Evolutionary conservation across 1,284 basidiomycete species (phyloP).

Genomic region (Pseudozyma flocculosa): DNA sequence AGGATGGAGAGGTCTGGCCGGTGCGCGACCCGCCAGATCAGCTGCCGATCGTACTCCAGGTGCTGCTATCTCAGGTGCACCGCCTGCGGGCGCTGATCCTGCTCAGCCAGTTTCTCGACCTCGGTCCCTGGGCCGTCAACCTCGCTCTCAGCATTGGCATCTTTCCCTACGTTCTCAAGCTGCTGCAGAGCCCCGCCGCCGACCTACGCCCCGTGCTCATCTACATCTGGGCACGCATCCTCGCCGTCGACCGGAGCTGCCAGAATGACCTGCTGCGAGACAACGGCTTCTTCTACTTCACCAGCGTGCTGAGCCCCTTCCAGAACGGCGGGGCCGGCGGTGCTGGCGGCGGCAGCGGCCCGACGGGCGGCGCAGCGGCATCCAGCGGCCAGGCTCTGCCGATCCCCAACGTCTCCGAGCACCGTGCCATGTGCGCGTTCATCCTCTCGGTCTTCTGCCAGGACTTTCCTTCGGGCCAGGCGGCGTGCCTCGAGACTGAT

Average conservation of each 20-base stretch:
- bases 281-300: constrained; percentile 57
- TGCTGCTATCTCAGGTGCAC: constrained; percentile 92
- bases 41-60: constrained; percentile 94
- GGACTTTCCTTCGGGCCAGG: constrained; percentile 82
- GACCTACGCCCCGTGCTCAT: constrained; percentile 97
- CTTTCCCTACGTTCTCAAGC: constrained; percentile 96
- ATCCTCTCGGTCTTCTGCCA: constrained; percentile 90
- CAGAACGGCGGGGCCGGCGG: constrained; percentile 19
- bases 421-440: constrained; percentile 98
- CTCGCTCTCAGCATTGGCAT: constrained; percentile 97
- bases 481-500: constrained; percentile 77
- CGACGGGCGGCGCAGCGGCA: not conserved
- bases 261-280: constrained; percentile 87
- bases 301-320: constrained; percentile 51
- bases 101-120: constrained; percentile 94
- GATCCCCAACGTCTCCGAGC: constrained; percentile 89
- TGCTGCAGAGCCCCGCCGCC: constrained; percentile 88
- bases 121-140: constrained; percentile 97
- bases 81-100: constrained; percentile 91
- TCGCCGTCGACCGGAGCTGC: constrained; percentile 90
- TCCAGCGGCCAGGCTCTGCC: constrained; percentile 30
- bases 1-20: constrained; percentile 63
- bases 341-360: constrained; percentile 55
- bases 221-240: constrained; percentile 97
- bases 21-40: constrained; percentile 82